Evolutionary conservation across 345 rosid genomes (phyloP).

Genomic region (Moricandia arvensis): DNA sequence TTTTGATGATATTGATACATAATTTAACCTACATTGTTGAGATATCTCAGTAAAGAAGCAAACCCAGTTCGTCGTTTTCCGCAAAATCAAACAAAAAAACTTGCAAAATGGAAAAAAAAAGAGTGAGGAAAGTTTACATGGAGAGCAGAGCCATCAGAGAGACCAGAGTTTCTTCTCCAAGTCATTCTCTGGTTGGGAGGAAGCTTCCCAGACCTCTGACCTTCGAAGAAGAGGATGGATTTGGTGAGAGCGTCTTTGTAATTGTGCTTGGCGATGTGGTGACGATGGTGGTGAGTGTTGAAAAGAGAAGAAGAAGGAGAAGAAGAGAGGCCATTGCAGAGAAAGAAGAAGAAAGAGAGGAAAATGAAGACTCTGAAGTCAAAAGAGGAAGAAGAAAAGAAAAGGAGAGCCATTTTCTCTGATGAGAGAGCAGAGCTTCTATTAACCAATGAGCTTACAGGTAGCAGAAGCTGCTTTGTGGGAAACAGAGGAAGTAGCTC

Average conservation of each 20-base stretch:
- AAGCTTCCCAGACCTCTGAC: slow-evolving; percentile 88
- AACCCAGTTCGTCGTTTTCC: slow-evolving; percentile 29
- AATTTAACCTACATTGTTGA: slow-evolving; percentile 24
- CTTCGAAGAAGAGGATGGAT: slow-evolving; percentile 87
- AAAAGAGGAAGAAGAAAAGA: slow-evolving; percentile 15
- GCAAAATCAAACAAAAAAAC: not conserved
- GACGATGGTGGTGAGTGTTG: slow-evolving; percentile 45
- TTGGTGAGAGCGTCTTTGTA: slow-evolving; percentile 90
- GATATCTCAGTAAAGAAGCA: slow-evolving; percentile 15
- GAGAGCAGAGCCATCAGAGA: slow-evolving; percentile 82
- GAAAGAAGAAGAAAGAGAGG: slow-evolving; percentile 42
- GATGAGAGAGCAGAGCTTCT: slow-evolving; percentile 22
- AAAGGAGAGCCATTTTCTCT: slow-evolving; percentile 30
- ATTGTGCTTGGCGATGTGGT: slow-evolving; percentile 61
- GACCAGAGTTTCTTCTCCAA: slow-evolving; percentile 90
- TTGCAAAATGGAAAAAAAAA: not conserved
- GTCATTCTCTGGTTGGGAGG: slow-evolving; percentile 75
- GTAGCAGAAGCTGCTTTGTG: slow-evolving; percentile 46
- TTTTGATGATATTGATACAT: not conserved
- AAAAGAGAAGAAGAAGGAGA: slow-evolving; percentile 21
- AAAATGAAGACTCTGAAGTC: slow-evolving; percentile 25
- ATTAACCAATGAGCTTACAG: slow-evolving; percentile 19
- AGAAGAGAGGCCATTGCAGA: slow-evolving; percentile 53
- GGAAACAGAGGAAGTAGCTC: slow-evolving; percentile 39
- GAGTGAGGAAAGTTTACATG: slow-evolving; percentile 45